Evolutionary conservation across 169 alveolate species (phyloP).

Genomic region (Amoebophrya sp.): DNA sequence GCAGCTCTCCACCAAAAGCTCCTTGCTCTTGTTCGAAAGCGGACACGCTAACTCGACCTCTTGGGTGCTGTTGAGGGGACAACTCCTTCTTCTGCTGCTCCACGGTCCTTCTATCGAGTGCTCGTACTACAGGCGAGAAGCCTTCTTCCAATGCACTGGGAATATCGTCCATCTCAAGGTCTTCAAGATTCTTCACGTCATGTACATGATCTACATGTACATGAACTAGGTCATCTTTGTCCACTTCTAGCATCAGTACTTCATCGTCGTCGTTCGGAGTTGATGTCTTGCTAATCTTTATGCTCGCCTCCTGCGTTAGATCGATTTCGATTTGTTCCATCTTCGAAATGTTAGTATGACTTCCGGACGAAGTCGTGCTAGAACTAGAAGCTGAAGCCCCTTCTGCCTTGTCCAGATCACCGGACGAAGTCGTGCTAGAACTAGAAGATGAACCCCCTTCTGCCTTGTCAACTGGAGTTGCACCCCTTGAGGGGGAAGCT

Average conservation of each 20-base stretch:
- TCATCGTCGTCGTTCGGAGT: background rate
- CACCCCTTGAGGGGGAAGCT: background rate
- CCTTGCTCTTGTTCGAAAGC: too few relatives aligned
- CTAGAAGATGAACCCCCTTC: background rate
- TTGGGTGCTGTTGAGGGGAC: too few relatives aligned
- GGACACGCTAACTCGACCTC: too few relatives aligned
- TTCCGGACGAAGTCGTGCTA: background rate
- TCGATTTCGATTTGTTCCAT: background rate
- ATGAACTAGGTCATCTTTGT: background rate
- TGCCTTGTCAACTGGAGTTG: too few relatives aligned
- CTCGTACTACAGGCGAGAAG: too few relatives aligned
- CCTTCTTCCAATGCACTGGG: too few relatives aligned
- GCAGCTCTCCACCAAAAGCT: too few relatives aligned
- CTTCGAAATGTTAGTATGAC: background rate
- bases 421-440: background rate
- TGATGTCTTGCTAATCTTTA: background rate
- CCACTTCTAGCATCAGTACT: background rate
- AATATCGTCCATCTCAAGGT: background rate
- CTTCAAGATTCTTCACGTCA: background rate
- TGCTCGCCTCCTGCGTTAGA: too few relatives aligned
- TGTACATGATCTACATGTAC: background rate
- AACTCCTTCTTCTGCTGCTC: too few relatives aligned
- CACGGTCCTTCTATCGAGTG: too few relatives aligned
- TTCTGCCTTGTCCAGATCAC: background rate
- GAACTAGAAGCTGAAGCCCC: background rate